phyloP scores from a whole-genome alignment of 1,139 yeast genomes.

The Blastobotrys indianensis region DNA sequence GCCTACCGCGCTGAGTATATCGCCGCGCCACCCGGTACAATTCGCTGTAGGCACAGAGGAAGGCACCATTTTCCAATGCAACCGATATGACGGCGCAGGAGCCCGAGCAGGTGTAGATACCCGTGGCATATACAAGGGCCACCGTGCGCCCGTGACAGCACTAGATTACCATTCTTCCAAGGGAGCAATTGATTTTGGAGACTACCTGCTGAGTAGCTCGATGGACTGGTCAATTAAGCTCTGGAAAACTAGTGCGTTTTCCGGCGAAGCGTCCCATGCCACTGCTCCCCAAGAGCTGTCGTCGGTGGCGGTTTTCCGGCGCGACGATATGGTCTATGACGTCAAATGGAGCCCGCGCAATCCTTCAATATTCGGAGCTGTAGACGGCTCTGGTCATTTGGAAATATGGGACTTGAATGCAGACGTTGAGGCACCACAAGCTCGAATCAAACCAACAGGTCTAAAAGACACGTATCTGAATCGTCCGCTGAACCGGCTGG shows the following conservation, averaged over 20 bases:
- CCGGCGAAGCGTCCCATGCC: constrained; percentile 10
- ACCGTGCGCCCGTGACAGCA: constrained; percentile 36
- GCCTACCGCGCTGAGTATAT: constrained; percentile 34
- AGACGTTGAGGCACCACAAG: constrained; percentile 39
- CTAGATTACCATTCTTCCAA: constrained; percentile 31
- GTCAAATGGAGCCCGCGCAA: constrained; percentile 41
- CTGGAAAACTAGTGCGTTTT: constrained; percentile 32
- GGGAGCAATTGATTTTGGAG: constrained; percentile 28
- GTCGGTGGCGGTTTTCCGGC: constrained; percentile 30
- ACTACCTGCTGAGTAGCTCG: constrained; percentile 34
- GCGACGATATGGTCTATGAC: constrained; percentile 41
- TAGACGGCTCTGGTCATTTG: constrained; percentile 44
- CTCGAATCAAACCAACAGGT: constrained; percentile 24
- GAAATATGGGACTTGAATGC: constrained; percentile 51
- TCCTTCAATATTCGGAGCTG: constrained; percentile 44
- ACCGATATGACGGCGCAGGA: constrained; percentile 35
- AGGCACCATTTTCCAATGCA: constrained; percentile 44
- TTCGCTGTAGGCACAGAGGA: constrained; percentile 44
- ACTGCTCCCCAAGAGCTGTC: constrained; percentile 12
- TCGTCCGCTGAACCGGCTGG: constrained; percentile 27
- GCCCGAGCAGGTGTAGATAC: constrained; percentile 33
- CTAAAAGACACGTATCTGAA: constrained; percentile 10
- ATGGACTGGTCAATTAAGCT: constrained; percentile 41
- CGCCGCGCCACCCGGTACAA: constrained; percentile 34
- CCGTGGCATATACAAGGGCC: constrained; percentile 30